Evolutionary conservation across 805 yeast species (phyloP).

Genomic region (Ogataea chonburiensis): DNA sequence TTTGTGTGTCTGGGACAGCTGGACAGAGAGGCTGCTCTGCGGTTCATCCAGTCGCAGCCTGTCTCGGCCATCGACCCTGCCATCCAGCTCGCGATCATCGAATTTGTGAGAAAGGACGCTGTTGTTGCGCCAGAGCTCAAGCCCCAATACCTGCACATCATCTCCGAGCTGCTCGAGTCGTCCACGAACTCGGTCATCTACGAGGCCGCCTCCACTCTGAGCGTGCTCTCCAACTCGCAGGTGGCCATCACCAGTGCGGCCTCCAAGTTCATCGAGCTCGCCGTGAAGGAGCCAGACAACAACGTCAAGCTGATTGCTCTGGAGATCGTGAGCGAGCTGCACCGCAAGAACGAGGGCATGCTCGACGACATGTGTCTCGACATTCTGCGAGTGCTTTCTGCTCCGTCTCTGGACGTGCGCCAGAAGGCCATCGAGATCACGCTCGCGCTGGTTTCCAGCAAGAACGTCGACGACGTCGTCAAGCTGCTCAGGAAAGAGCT

Average conservation of each 20-base stretch:
- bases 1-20: constrained; percentile 82
- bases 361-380: constrained; percentile 84
- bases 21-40: constrained; percentile 81
- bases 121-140: constrained; percentile 59
- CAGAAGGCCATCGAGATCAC: constrained; percentile 82
- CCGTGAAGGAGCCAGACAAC: constrained; percentile 91
- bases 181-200: constrained; percentile 73
- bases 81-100: constrained; percentile 85
- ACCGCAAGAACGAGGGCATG: constrained; percentile 72
- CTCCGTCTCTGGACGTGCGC: constrained; percentile 90
- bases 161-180: constrained; percentile 70
- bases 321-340: constrained; percentile 78
- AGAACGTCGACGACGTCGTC: constrained; percentile 92
- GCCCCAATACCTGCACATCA: constrained; percentile 66
- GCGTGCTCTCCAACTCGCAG: constrained; percentile 55
- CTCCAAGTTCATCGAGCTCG: constrained; percentile 79
- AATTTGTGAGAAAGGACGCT: constrained; percentile 86
- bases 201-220: constrained; percentile 86
- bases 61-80: constrained; percentile 74
- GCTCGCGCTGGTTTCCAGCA: constrained; percentile 73
- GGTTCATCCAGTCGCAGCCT: constrained; percentile 70
- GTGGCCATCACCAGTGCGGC: constrained; percentile 76
- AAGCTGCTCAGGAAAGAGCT: constrained; percentile 90
- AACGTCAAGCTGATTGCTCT: constrained; percentile 91
- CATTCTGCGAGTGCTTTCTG: constrained; percentile 77